Base-by-base conservation (phyloP, 2,329 filamentous ascomycete genomes). In the Sarocladium kiliense region DNA sequence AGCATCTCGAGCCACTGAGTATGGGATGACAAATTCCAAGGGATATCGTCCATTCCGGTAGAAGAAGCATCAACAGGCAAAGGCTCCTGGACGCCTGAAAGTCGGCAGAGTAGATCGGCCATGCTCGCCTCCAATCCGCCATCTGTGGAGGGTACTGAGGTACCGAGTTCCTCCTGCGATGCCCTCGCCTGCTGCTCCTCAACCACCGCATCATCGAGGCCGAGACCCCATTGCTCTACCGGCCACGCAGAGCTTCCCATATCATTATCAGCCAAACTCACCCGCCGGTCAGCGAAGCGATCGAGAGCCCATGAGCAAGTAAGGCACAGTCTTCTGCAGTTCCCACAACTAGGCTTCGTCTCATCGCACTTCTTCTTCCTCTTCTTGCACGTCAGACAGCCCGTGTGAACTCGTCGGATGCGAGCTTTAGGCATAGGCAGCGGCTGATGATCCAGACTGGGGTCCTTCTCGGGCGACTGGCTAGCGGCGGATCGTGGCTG, bases 331-430 rank as follows among this genome's bases (percentile, higher is more conserved):
- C 71, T 64, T 11, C 47, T 56, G 59, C 73, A 75, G 41, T 66
- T 61, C 23, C 62, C 60, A 57, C 73, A 75, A 19, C 66, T 62
- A 18, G 72, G 72, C n/a, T 57, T 57, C 2, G 55, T 60, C 56
- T 75, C 68, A 30, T 66, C 64, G 58, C 75, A 77, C 64, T 79
- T 79, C 55, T 79, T 75, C 59, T 74, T 78, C 14, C 69, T 62
- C 39, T 61, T 58, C 58, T 71, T 71, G 56, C 68, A 71, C 23
- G 54, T 65, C 16, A 61, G 56, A 37, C 69, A 71, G 7, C 68
- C 69, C 7, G 68, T 70, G 59, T 70, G 68, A 3, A 69, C 67
- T 32, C 68, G 60, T 9, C 64, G 61, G 32, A 69, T 70, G 41
- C 63, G 64, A 5, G 65, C 67, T 58, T 67, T 70, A 12, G 25